These are phyloP conservation scores for Candida adriatica DNA, from an alignment of 805 yeast genomes.

Conservation along the genomic window DNA sequence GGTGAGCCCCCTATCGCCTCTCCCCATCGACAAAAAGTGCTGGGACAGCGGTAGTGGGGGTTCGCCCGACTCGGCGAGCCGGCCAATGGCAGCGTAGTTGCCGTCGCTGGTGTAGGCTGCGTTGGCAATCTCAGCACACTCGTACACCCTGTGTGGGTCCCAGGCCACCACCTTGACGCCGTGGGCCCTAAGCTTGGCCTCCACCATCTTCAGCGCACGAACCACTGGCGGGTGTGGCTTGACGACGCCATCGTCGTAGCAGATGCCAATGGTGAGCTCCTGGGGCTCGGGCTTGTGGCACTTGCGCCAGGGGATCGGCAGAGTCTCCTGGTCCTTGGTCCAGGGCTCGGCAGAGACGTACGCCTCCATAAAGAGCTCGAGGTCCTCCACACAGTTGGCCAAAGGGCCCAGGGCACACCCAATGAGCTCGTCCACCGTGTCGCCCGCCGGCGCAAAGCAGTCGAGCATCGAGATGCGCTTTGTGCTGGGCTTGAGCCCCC, in stretches of 20 bases:
- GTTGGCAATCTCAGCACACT: constrained; percentile 53
- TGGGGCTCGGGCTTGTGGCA: constrained; percentile 30
- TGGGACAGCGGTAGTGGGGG: constrained; percentile 59
- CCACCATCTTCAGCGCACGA: constrained; percentile 49
- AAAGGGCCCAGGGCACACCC: constrained; percentile 65
- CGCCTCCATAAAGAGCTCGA: constrained; percentile 59
- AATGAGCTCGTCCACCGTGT: constrained; percentile 42
- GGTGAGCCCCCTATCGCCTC: constrained; percentile 42
- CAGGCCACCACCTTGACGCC: constrained; percentile 53
- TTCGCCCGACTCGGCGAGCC: constrained; percentile 58
- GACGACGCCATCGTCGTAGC: constrained; percentile 59
- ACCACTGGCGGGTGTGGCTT: constrained; percentile 61
- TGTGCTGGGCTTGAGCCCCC: constrained; percentile 58
- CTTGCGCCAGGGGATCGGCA: constrained; percentile 35
- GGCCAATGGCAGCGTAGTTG: constrained; percentile 45
- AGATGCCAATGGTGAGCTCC: constrained; percentile 50
- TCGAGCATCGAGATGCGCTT: constrained; percentile 39
- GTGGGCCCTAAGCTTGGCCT: constrained; percentile 46
- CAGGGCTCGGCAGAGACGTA: constrained; percentile 49
- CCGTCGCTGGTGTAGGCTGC: constrained; percentile 61
- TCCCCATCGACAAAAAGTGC: constrained; percentile 53
- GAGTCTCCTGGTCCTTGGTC: constrained; percentile 33
- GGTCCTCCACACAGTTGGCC: constrained; percentile 56
- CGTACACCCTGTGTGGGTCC: constrained; percentile 49
- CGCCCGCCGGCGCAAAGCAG: constrained; percentile 7